These are phyloP conservation scores for Penicillium vulpinum DNA, from an alignment of 2,329 filamentous ascomycete species.

Conservation along the genomic window DNA sequence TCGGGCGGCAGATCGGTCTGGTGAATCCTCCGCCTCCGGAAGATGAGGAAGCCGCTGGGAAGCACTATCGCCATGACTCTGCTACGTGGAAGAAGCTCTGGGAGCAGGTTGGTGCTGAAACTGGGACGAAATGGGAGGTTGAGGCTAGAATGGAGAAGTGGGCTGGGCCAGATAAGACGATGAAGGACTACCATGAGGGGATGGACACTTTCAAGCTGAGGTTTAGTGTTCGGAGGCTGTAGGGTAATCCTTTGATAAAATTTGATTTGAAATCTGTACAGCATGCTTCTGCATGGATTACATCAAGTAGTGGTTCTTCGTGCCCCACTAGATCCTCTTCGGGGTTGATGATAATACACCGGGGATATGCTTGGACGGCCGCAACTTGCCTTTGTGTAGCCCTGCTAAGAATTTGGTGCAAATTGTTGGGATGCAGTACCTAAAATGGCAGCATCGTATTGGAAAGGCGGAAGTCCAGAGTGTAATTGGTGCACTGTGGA, in stretches of 20 bases:
- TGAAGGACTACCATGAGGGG: conserved; percentile 13
- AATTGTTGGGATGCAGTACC: background rate
- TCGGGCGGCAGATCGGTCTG: conserved; percentile 26
- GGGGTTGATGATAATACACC: background rate
- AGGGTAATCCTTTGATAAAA: background rate
- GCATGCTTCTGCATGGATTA: background rate
- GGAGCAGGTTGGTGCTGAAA: conserved; percentile 54
- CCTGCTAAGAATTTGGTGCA: background rate
- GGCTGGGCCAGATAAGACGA: conserved; percentile 10
- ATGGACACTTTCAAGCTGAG: conserved; percentile 19
- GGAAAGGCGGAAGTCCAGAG: background rate
- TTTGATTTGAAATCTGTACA: background rate
- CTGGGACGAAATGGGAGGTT: conserved; percentile 53
- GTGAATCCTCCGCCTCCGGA: conserved; percentile 12
- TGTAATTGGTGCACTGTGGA: background rate
- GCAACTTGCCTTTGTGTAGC: background rate
- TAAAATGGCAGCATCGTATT: conserved; percentile 1
- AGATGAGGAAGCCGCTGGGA: conserved; percentile 2
- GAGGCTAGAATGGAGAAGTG: conserved; percentile 17
- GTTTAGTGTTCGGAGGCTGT: conserved; percentile 16
- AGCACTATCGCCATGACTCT: conserved; percentile 51
- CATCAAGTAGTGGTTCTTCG: background rate
- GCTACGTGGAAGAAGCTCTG: conserved; percentile 55
- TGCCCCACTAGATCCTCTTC: background rate
- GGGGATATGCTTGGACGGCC: background rate